These are phyloP conservation scores for Diplodia scrobiculata DNA, from an alignment of 2,329 filamentous ascomycete genomes.

Conservation along the genomic window DNA sequence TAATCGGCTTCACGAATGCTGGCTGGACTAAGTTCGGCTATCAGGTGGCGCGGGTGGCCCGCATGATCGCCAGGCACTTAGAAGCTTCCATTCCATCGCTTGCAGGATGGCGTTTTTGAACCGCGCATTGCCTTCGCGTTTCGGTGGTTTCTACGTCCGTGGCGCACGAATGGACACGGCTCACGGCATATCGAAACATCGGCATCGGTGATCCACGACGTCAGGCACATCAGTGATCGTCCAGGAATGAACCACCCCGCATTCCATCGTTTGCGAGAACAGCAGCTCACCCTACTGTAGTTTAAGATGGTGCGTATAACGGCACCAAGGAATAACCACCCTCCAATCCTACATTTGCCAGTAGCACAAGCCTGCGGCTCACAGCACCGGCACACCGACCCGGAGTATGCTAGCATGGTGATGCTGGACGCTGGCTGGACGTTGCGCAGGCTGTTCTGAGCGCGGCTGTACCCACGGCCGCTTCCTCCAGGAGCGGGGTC, in stretches of 20 bases:
- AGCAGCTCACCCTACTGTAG: neutral
- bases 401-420: neutral
- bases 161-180: conserved; percentile 2
- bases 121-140: neutral
- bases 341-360: neutral
- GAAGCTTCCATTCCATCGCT: neutral
- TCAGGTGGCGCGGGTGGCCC: neutral
- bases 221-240: neutral
- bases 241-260: neutral
- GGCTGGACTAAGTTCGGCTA: neutral
- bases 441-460: conserved; percentile 9
- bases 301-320: neutral
- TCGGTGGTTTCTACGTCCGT: neutral
- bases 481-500: neutral
- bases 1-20: neutral
- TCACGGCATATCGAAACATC: neutral
- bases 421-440: neutral
- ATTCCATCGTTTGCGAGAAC: neutral
- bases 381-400: neutral
- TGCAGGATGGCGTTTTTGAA: neutral
- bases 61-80: neutral
- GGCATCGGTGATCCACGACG: neutral
- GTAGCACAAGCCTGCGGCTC: neutral
- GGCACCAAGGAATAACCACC: neutral
- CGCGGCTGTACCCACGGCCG: neutral